Conservation (phyloP, 306 rosid genomes). For the Geum urbanum region DNA sequence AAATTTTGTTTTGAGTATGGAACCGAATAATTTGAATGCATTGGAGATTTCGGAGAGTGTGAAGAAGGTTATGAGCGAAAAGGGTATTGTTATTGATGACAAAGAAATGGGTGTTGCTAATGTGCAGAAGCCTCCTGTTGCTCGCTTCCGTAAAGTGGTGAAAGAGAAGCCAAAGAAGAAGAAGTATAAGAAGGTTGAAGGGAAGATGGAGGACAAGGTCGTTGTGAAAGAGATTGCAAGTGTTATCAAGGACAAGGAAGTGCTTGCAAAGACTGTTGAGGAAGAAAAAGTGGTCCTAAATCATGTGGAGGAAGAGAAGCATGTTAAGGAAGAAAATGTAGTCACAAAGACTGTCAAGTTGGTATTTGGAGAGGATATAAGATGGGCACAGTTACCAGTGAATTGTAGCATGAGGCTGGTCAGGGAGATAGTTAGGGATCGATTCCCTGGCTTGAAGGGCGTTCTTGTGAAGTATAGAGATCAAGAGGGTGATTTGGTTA, state of each 20-base stretch:
- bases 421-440: constrained; percentile 59
- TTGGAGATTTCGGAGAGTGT: constrained; percentile 64
- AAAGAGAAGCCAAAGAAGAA: constrained; percentile 61
- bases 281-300: constrained; percentile 34
- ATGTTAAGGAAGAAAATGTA: constrained; percentile 36
- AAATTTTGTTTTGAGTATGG: constrained; percentile 49
- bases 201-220: constrained; percentile 43
- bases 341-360: constrained; percentile 72
- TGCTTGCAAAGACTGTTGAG: constrained; percentile 31
- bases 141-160: constrained; percentile 49
- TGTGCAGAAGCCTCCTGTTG: constrained; percentile 32
- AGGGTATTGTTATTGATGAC: constrained; percentile 57
- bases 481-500: constrained; percentile 88
- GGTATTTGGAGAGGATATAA: constrained; percentile 86
- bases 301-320: constrained; percentile 19
- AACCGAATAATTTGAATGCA: constrained; percentile 60
- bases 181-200: constrained; percentile 41
- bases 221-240: constrained; percentile 45
- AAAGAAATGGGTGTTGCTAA: constrained; percentile 50
- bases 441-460: constrained; percentile 71
- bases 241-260: constrained; percentile 38
- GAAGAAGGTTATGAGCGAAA: constrained; percentile 48
- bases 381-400: constrained; percentile 68
- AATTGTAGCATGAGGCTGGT: constrained; percentile 65
- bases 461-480: constrained; percentile 78